These are phyloP conservation scores for Cladosporium sp. DNA, from an alignment of 2,329 filamentous ascomycete genomes.

Conservation along the genomic window DNA sequence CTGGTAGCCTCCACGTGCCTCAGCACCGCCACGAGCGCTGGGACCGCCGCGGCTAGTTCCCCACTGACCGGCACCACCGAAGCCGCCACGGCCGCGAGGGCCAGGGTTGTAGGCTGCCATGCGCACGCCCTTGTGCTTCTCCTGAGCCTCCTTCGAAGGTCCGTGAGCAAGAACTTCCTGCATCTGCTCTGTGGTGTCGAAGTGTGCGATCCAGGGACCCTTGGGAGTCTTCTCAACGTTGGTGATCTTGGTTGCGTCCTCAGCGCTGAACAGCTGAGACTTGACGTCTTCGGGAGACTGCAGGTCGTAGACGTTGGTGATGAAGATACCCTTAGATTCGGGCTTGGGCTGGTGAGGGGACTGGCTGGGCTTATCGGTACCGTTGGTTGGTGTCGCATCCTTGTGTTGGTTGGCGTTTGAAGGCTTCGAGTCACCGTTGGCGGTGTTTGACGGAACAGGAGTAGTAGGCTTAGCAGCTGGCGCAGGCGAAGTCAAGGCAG, in stretches of 20 bases:
- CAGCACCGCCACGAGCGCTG: conserved; percentile 59
- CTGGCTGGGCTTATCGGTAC: conserved; percentile 45
- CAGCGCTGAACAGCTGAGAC: conserved; percentile 72
- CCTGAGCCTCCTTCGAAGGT: conserved; percentile 60
- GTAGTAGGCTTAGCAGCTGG: conserved; percentile 51
- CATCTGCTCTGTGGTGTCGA: conserved; percentile 76
- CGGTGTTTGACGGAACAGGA: conserved; percentile 43
- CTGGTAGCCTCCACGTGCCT: conserved; percentile 35
- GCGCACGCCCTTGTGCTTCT: conserved; percentile 64
- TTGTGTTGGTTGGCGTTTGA: conserved; percentile 36
- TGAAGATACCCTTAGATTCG: conserved; percentile 80
- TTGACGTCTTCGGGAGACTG: conserved; percentile 74
- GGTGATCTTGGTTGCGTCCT: conserved; percentile 78
- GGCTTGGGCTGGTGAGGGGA: conserved; percentile 40
- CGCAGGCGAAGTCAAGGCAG: conserved; percentile 17
- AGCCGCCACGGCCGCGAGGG: conserved; percentile 40
- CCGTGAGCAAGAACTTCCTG: conserved; percentile 75
- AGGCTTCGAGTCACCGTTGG: conserved; percentile 32
- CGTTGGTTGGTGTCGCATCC: conserved; percentile 48
- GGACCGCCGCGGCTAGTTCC: conserved; percentile 65
- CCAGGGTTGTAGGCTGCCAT: conserved; percentile 62
- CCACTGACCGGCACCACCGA: conserved; percentile 57
- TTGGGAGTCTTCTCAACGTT: conserved; percentile 70
- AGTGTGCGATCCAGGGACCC: conserved; percentile 82
- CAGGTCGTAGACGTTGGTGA: conserved; percentile 80